phyloP scores from a whole-genome alignment of 441 rosid genomes.

The Populus tomentosa region DNA sequence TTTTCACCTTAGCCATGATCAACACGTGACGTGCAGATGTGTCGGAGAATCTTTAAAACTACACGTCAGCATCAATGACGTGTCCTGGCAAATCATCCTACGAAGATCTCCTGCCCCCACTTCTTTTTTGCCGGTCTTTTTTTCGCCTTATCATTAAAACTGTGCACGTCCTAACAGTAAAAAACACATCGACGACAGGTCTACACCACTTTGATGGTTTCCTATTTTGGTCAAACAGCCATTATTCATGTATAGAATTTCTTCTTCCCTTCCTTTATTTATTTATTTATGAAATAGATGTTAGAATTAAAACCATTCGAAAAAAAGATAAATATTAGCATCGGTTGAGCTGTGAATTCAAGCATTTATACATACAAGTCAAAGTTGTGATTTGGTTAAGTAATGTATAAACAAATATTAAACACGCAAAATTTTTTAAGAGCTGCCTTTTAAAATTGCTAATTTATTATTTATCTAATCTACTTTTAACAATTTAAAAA shows the following conservation, averaged over 20 bases:
- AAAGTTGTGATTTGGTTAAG: too few species aligned
- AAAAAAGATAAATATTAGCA: too few species aligned
- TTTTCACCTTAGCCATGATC: neutral
- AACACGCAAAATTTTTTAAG: too few species aligned
- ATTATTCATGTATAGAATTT: too few species aligned
- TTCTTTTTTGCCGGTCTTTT: neutral
- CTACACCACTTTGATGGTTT: neutral
- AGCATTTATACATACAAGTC: too few species aligned
- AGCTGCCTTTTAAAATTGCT: too few species aligned
- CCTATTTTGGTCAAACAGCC: neutral
- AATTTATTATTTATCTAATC: too few species aligned
- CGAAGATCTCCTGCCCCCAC: neutral
- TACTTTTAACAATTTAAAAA: too few species aligned
- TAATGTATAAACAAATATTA: too few species aligned
- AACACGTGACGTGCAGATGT: conserved; percentile 15
- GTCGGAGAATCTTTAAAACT: conserved; percentile 15
- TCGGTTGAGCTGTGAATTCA: too few species aligned
- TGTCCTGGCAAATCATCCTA: conserved; percentile 2
- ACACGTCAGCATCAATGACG: conserved; percentile 13
- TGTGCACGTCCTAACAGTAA: neutral
- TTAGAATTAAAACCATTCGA: neutral
- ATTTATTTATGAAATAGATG: too few species aligned
- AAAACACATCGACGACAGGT: neutral
- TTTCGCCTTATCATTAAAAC: neutral
- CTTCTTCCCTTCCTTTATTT: too few species aligned